Evolutionary conservation across 148 eudicot genomes (phyloP), one percentile per base, ranked within the genome.

Genomic region (Bassia scoparia): DNA sequence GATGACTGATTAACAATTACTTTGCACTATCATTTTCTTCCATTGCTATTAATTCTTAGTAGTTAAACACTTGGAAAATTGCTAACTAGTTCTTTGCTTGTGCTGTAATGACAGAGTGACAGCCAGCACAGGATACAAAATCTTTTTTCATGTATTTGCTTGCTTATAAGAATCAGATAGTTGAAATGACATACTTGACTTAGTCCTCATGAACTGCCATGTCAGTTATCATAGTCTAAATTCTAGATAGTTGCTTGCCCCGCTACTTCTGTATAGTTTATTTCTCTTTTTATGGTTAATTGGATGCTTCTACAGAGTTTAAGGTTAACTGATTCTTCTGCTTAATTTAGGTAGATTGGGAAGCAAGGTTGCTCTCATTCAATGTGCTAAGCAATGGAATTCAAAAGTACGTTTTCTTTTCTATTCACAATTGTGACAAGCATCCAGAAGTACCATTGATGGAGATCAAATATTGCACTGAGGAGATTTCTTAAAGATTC

Each of bases 391-490:
- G 99, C 99, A 66, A 96, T 96, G 97, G 97, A 58, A 81, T 96
- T 69, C 99, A 90, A 63, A 96, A 96, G 74, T 96, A 41, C 76
- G 86, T 96, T 59, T 96, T 96, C 83, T 96, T 79, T 81, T 96
- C 99, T 67, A 96, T 96, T 77, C 99, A 96, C 82, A 96, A 96
- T 59, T 96, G 99, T 82, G 99, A 96, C 83, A 96, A 96, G 88
- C 99, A 96, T 80, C 99, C 99, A 61, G 99, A 96, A 81, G 99
- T 96, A 70, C 99, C 99, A 48, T 69, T 96, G 77, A 96, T 96
- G 99, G 97, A 90, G 83, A 96, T 96, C 71, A 96, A 96, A 83
- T 84, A 88, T 79, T 96, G 99, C 84, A 96, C 99, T n/a, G 99
- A 96, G 87, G 87, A 90, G 89, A 80, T 96, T 90, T 83, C 89